Conservation (phyloP, 257 asterid genomes). For the Echium plantagineum region DNA sequence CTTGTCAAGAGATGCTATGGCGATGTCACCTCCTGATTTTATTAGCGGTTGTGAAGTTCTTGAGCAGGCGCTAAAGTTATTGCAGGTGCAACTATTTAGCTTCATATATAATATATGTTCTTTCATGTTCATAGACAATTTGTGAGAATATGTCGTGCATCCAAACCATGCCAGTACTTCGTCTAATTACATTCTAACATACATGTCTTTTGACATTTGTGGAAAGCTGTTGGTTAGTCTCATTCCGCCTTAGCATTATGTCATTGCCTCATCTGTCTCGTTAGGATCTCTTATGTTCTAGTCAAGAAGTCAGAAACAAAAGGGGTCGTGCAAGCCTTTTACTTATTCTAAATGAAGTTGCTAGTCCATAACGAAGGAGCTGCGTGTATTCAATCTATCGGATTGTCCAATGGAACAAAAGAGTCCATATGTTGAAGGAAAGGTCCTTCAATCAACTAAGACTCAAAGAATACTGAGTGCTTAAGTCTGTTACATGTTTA, state of each 20-base stretch:
- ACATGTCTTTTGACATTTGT: neutral
- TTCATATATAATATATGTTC: neutral
- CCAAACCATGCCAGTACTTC: neutral
- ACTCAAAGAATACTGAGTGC: neutral
- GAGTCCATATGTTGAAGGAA: neutral
- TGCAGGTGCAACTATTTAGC: slow-evolving; percentile 50
- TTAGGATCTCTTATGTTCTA: neutral
- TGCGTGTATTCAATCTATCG: neutral
- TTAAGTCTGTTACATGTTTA: no score
- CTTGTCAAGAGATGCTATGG: slow-evolving; percentile 90
- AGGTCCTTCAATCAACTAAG: neutral
- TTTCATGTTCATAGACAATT: neutral
- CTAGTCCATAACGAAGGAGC: neutral
- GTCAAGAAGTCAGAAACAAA: neutral
- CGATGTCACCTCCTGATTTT: slow-evolving; percentile 70
- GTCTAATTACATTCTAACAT: neutral
- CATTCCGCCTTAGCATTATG: neutral
- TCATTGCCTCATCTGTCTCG: neutral
- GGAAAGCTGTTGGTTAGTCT: neutral
- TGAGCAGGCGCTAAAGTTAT: slow-evolving; percentile 78
- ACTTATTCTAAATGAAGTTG: neutral
- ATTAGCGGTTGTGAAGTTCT: slow-evolving; percentile 81
- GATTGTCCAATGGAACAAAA: neutral
- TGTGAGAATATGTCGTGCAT: neutral
- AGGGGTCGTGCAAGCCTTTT: neutral